phyloP scores from a whole-genome alignment of 75 land plant genomes.

The Chamaecyparis obtusa region DNA sequence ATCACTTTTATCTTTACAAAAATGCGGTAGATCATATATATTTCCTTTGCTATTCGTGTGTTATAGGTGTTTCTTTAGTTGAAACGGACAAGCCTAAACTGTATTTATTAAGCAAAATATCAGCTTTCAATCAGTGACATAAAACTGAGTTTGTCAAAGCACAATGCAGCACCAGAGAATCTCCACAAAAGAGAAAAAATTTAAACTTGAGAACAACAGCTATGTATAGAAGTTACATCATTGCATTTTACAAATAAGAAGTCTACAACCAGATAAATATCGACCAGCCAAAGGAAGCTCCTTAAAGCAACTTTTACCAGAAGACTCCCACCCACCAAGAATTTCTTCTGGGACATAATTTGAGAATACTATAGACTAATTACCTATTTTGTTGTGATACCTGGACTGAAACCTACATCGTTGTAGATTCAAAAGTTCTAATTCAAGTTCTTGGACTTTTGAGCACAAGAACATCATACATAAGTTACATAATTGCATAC shows the following conservation, averaged over 20 bases:
- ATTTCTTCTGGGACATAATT: slow-evolving; percentile 71
- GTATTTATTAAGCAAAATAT: background rate
- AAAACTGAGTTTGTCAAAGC: background rate
- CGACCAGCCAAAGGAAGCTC: background rate
- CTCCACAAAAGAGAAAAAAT: background rate
- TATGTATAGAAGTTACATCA: background rate
- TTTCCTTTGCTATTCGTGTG: background rate
- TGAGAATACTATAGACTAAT: slow-evolving; percentile 80
- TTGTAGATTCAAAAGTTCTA: slow-evolving; percentile 45
- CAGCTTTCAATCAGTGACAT: background rate
- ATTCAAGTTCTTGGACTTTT: slow-evolving; percentile 72
- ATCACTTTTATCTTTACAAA: background rate
- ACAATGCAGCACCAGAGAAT: background rate
- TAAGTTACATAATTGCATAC: background rate
- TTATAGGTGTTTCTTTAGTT: background rate
- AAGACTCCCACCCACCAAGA: slow-evolving; percentile 72
- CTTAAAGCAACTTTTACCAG: background rate
- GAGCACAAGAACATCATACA: background rate
- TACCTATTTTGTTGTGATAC: slow-evolving; percentile 81
- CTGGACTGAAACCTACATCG: slow-evolving; percentile 78
- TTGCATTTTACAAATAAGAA: background rate
- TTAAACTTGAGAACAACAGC: background rate
- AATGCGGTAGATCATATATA: background rate
- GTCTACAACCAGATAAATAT: background rate
- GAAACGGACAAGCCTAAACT: background rate